phyloP scores from a whole-genome alignment of 2,329 filamentous ascomycete species.

The Amphichorda felina region DNA sequence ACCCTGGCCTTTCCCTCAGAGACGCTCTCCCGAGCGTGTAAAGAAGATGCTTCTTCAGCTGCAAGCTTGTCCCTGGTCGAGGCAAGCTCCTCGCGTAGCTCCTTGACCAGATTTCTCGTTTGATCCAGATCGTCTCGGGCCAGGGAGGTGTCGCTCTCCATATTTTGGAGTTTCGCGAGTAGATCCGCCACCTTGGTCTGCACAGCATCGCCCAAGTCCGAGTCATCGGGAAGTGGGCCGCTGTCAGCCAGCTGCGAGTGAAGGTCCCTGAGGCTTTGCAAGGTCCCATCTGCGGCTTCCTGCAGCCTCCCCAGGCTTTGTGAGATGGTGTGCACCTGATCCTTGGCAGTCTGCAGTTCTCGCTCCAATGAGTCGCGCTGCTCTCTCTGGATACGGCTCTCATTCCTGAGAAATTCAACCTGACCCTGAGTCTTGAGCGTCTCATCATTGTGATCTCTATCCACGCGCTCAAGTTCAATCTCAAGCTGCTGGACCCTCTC shows the following conservation, averaged over 20 bases:
- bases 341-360: constrained; percentile 41
- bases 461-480: constrained; percentile 55
- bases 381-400: constrained; percentile 46
- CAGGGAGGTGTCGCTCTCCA: constrained; percentile 47
- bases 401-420: constrained; percentile 49
- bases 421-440: constrained; percentile 47
- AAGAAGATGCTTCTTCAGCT: constrained; percentile 35
- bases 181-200: constrained; percentile 45
- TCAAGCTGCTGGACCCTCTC: constrained; percentile 57
- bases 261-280: constrained; percentile 43
- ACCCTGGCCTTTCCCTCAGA: constrained; percentile 42
- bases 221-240: constrained; percentile 40
- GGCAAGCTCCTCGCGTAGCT: constrained; percentile 46
- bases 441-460: constrained; percentile 45
- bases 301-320: constrained; percentile 38
- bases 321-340: constrained; percentile 38
- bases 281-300: constrained; percentile 37
- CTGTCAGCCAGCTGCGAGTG: constrained; percentile 45
- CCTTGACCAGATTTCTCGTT: constrained; percentile 39
- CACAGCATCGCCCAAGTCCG: constrained; percentile 48
- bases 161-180: constrained; percentile 44
- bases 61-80: constrained; percentile 38
- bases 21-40: constrained; percentile 41
- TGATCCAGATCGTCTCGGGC: constrained; percentile 52
- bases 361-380: constrained; percentile 45